These are phyloP conservation scores for Kalaharituber pfeilii DNA, from an alignment of 2,329 filamentous ascomycete genomes.

Conservation along the genomic window DNA sequence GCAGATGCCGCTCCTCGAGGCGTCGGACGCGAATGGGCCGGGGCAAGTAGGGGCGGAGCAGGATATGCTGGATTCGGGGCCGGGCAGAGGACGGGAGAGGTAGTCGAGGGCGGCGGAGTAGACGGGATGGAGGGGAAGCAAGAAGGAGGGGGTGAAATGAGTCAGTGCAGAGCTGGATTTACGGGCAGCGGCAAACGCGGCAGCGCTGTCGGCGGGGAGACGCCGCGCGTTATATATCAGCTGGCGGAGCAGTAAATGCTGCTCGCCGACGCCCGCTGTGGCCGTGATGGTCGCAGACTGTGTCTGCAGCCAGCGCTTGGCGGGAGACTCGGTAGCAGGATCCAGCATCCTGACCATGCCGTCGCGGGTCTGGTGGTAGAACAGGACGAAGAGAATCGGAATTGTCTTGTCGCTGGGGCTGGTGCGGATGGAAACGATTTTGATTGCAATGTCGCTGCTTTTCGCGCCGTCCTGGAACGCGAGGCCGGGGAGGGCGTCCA, in stretches of 20 bases:
- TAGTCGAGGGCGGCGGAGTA: neutral
- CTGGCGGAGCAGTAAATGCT: constrained; percentile 9
- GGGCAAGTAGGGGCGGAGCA: neutral
- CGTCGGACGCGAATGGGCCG: neutral
- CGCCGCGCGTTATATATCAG: constrained; percentile 7
- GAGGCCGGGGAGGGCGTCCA: too few species aligned
- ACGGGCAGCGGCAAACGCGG: constrained; percentile 1
- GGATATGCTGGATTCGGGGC: too few species aligned
- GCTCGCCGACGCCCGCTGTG: neutral
- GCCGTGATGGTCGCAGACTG: neutral
- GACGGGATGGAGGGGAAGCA: constrained; percentile 5
- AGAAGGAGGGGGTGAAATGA: constrained; percentile 6
- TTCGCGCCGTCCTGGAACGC: neutral
- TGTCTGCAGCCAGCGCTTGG: constrained; percentile 1
- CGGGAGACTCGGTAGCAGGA: neutral
- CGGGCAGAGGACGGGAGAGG: constrained; percentile 2
- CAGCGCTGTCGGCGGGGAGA: constrained; percentile 7
- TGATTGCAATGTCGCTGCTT: constrained; percentile 1
- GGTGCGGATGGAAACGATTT: constrained; percentile 1
- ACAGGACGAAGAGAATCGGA: constrained; percentile 9
- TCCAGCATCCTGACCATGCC: neutral
- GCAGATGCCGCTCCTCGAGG: constrained; percentile 1
- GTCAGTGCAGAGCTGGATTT: neutral
- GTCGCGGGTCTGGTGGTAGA: constrained; percentile 6
- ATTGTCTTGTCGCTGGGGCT: neutral